These are phyloP conservation scores for Backusella parvicylindrica DNA, from an alignment of 192 early-diverging fungal species.

Conservation along the genomic window DNA sequence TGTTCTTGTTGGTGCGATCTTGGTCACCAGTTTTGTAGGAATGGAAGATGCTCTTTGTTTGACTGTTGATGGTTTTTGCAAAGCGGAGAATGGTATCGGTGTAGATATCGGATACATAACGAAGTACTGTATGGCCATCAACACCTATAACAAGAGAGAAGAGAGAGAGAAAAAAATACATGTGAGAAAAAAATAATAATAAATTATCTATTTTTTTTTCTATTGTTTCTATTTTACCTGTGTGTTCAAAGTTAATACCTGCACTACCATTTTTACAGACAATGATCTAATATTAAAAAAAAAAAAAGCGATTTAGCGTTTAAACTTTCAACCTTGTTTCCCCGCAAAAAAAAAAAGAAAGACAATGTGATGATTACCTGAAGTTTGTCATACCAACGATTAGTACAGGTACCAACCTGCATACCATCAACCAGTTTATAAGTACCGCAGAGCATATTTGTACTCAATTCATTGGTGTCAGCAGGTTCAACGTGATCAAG, in stretches of 20 bases:
- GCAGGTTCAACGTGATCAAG: conserved; percentile 63
- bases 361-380: conserved; percentile 16
- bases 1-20: neutral
- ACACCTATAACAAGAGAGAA: conserved; percentile 27
- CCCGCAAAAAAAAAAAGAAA: neutral
- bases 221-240: conserved; percentile 33
- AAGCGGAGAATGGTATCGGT: conserved; percentile 45
- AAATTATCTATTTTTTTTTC: conserved; percentile 9
- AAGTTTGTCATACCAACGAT: conserved; percentile 88
- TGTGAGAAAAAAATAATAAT: neutral
- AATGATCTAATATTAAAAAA: conserved; percentile 45
- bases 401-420: conserved; percentile 52
- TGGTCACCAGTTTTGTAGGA: neutral
- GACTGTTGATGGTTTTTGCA: conserved; percentile 42
- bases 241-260: conserved; percentile 89
- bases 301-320: neutral
- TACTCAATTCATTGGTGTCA: conserved; percentile 32
- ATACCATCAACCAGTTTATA: conserved; percentile 38
- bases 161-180: neutral
- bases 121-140: conserved; percentile 45
- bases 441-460: conserved; percentile 48
- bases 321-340: neutral
- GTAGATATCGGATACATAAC: conserved; percentile 47
- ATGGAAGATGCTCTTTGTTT: conserved; percentile 36
- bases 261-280: conserved; percentile 73